A percentile compares a stretch with the other conserved stretches of the same genome.
phyloP scores from a whole-genome alignment of 257 asterid species.

The Fraxinus excelsior region DNA sequence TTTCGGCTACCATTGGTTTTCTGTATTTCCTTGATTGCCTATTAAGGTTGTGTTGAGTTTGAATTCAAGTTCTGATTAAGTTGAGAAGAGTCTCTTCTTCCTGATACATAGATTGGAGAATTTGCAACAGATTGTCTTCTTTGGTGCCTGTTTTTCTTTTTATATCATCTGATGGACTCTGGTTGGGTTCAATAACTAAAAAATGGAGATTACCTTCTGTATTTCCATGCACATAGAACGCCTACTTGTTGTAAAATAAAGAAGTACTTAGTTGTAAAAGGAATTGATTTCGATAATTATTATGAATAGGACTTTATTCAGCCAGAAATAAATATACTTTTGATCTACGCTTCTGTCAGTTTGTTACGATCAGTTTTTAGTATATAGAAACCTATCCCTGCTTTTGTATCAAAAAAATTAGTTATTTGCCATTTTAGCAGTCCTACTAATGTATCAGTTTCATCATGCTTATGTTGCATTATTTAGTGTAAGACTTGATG shows the following conservation, averaged over 20 bases:
- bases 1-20: not conserved
- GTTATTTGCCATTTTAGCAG: not conserved
- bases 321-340: not conserved
- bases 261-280: not conserved
- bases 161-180: not conserved
- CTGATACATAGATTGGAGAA: not conserved
- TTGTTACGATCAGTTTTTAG: not conserved
- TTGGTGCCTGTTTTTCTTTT: not conserved
- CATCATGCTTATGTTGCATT: not conserved
- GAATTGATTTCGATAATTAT: not conserved
- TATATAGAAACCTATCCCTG: not conserved
- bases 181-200: not conserved
- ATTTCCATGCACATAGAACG: not conserved
- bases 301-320: not conserved
- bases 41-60: not conserved
- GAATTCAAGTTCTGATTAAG: not conserved
- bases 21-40: not conserved
- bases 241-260: not conserved
- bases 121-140: not conserved
- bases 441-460: not conserved
- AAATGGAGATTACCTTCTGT: not conserved
- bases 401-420: not conserved
- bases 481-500: not conserved
- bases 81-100: slow-evolving; percentile 8
- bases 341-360: not conserved